phyloP scores from a whole-genome alignment of 2,329 filamentous ascomycete genomes.

The Pseudogymnoascus sp. region DNA sequence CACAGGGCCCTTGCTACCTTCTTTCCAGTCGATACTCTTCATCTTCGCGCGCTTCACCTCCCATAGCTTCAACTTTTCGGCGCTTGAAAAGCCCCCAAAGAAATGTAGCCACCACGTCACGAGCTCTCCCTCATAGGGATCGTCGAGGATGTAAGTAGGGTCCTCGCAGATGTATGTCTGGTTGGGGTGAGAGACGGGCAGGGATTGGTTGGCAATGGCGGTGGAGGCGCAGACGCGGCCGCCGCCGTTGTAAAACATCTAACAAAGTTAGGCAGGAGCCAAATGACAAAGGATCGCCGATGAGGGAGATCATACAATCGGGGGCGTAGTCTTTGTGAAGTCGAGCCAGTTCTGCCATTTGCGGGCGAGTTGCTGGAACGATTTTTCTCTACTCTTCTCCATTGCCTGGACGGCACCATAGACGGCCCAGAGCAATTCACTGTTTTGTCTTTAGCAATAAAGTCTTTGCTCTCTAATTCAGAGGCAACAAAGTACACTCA shows the following conservation, averaged over 20 bases:
- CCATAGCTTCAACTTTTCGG: slow-evolving; percentile 32
- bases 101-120: slow-evolving; percentile 35
- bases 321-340: slow-evolving; percentile 31
- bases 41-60: slow-evolving; percentile 31
- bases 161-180: slow-evolving; percentile 32
- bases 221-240: slow-evolving; percentile 34
- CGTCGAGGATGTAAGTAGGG: slow-evolving; percentile 27
- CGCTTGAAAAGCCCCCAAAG: slow-evolving; percentile 27
- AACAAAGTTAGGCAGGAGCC: not conserved
- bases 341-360: slow-evolving; percentile 34
- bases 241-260: slow-evolving; percentile 31
- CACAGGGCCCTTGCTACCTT: slow-evolving; percentile 31
- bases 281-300: not conserved
- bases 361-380: slow-evolving; percentile 26
- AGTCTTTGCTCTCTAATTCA: not conserved
- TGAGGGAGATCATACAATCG: slow-evolving; percentile 18
- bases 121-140: slow-evolving; percentile 37
- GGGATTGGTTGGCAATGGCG: slow-evolving; percentile 28
- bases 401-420: slow-evolving; percentile 33
- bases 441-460: slow-evolving; percentile 12
- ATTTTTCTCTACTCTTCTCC: slow-evolving; percentile 21
- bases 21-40: slow-evolving; percentile 30
- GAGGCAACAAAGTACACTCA: slow-evolving; percentile 13
- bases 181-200: slow-evolving; percentile 22
- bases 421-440: slow-evolving; percentile 35